Base-by-base conservation (phyloP, 352 stramenopile genomes). In the Globisporangium splendens region DNA sequence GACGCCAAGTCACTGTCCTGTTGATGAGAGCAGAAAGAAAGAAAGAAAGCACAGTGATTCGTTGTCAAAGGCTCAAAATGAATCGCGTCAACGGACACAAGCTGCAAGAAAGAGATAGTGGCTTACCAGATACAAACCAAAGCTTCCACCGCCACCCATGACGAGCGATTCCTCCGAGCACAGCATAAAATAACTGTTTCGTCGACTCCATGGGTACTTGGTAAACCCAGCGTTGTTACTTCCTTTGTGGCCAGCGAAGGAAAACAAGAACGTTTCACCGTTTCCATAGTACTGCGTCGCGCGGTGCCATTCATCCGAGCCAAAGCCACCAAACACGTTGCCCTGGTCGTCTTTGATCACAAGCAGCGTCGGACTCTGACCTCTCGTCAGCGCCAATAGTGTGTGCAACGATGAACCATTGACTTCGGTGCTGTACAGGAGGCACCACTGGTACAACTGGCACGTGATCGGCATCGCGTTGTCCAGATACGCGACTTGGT, bases 181-280 rank as follows among this genome's bases (percentile, higher is more conserved):
- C 21, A 97, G 72, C 79, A 93, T 88, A 47, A 96, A 96, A 63
- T 96, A 96, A 61, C 79, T 91, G 72, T 96, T 97, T 51, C 86
- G 83, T 18, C 89, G 82, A 38, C 86, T 96, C 85, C 88, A 96
- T 43, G 85, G 63, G 50, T 93, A 95, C 55, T 91, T 92, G 11
- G 74, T 68, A 52, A 96, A 92, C 28, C 46, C 48, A 20, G n/a
- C 39, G 28, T 22, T 50, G 13, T 28, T 35, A n/a, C 14, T 11
- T 2, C 41, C 54, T 54, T 62, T 71, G 53, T 66, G 81, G 18
- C 74, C 71, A 35, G 28, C 28, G 52, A 96, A 95, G 0, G 85
- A 77, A 65, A 97, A 97, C n/a, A 97, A 61, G 54, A 97, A 96
- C 0, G 76, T 86, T 51, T 96, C 84, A 20, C 87, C 88, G 3